These are phyloP conservation scores for Penicillium diatomitis DNA, from an alignment of 495 filamentous ascomycete species.

Conservation along the genomic window DNA sequence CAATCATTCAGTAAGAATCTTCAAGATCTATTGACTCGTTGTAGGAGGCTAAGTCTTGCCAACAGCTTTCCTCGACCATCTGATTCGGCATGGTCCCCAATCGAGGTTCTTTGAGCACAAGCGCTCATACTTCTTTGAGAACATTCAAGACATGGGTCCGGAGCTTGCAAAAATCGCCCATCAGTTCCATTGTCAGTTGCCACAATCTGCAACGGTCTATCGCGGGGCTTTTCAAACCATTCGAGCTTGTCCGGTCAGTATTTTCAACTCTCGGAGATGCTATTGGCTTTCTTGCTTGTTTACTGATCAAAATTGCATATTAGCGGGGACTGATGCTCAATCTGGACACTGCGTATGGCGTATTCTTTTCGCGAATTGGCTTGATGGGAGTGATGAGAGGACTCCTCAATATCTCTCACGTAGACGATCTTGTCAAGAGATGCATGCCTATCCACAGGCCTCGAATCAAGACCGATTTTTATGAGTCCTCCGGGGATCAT, in stretches of 20 bases:
- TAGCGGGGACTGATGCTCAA: slow-evolving; percentile 61
- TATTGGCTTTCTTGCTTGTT: too few species aligned
- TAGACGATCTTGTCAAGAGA: slow-evolving; percentile 10
- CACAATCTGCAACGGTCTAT: slow-evolving; percentile 59
- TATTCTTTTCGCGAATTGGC: slow-evolving; percentile 29
- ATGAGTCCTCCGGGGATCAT: not conserved
- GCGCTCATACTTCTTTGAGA: slow-evolving; percentile 61
- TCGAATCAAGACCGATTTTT: not conserved
- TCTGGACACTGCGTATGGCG: slow-evolving; percentile 50
- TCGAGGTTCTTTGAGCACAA: slow-evolving; percentile 56
- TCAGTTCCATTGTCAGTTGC: slow-evolving; percentile 5
- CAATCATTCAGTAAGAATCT: slow-evolving; percentile 62
- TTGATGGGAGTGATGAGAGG: slow-evolving; percentile 24
- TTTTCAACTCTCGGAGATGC: not conserved
- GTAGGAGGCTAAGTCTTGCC: slow-evolving; percentile 31
- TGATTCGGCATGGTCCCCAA: slow-evolving; percentile 67
- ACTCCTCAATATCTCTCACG: slow-evolving; percentile 11
- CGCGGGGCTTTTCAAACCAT: slow-evolving; percentile 81
- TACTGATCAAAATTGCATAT: too few species aligned
- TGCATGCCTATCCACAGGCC: not conserved
- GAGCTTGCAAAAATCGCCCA: slow-evolving; percentile 25
- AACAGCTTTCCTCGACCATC: slow-evolving; percentile 67
- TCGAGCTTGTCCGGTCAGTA: slow-evolving; percentile 51
- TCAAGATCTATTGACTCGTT: slow-evolving; percentile 4
- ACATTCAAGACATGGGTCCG: slow-evolving; percentile 24